Evolutionary conservation across 2,329 filamentous ascomycete species (phyloP), one percentile per base, ranked within the genome.

Genomic region (Monilinia polystroma): DNA sequence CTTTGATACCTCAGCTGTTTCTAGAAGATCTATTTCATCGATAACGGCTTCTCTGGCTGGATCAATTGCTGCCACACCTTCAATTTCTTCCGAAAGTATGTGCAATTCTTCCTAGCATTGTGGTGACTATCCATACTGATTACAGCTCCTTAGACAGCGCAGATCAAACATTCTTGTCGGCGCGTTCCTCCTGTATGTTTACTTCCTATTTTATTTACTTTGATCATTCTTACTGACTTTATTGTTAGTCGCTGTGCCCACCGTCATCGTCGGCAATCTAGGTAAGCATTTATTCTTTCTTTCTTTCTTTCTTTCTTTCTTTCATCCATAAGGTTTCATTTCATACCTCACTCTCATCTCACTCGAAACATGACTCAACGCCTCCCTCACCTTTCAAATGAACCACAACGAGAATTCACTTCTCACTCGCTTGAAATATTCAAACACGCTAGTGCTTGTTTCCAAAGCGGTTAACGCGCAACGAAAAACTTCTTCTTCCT

Each of bases 391-490:
- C 11, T 56, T 38, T 10, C n/a, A 41, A 52, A 52, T 52, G 12
- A 52, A n/a, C 20, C n/a, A 62, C n/a, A 51, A 20, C 20, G 3
- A 41, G 23, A 32, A 60, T 51, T 62, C 58, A 62, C 58, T 62
- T 59, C 18, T 32, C 12, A 10, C 8, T 38, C 35, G 45, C 3
- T 1, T 38, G 10, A 38, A 0, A 2, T 41, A 41, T 38, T 23
- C 4, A 20, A 60, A 62, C 32, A 62, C 58, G 47, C 58, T 62
- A 62, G 58, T 62, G n/a, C 58, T 23, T 51, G n/a, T 51, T 62
- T 29, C 41, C 45, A 56, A 38, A 23, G 7, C 32, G 14, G 4
- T 23, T 56, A 1, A 7, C 4, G 4, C 20, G 32, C n/a, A 23
- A 10, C 29, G 38, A 2, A 26, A 29, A 41, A 56, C 11, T 52